Percentiles rank a stretch among this genome's conserved stretches.
These are phyloP conservation scores for Candida anutae DNA, from an alignment of 1,139 yeast species.

Conservation along the genomic window DNA sequence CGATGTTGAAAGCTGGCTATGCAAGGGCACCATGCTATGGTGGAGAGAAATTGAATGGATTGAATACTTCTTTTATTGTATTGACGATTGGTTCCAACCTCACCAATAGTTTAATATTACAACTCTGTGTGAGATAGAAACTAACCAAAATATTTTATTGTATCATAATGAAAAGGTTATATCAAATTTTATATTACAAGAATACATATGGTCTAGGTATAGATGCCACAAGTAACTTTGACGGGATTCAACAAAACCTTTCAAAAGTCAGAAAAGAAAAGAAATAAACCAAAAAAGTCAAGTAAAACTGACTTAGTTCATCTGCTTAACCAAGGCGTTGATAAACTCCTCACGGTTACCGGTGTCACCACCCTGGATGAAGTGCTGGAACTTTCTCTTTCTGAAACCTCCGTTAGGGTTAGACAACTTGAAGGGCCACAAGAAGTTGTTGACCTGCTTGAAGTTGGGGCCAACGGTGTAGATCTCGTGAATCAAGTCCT, in stretches of 20 bases:
- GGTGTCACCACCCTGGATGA: conserved; percentile 99
- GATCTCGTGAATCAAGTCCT: conserved; percentile 98
- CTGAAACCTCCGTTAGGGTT: conserved; percentile 99
- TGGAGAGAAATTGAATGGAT: conserved; percentile 29
- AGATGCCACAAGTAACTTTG: conserved; percentile 4
- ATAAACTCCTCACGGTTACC: conserved; percentile 99
- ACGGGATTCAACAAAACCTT: no score
- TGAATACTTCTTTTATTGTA: conserved; percentile 20
- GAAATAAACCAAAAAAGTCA: conserved; percentile 7
- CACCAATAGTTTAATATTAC: no score
- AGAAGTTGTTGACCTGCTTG: conserved; percentile 99
- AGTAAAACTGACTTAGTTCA: conserved; percentile 53
- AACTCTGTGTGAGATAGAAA: not conserved
- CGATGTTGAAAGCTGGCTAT: no score
- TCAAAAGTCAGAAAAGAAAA: conserved; percentile 10
- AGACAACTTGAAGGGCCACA: conserved; percentile 99
- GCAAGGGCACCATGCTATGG: conserved; percentile 20
- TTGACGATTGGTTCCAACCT: conserved; percentile 14
- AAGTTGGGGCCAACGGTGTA: conserved; percentile 99
- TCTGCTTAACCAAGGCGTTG: conserved; percentile 95
- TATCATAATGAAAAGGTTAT: conserved; percentile 6
- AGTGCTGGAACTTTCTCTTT: conserved; percentile 99
- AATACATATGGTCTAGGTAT: conserved; percentile 5
- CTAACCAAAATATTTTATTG: conserved; percentile 1
- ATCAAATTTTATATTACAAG: conserved; percentile 8